Percentiles rank a stretch among this genome's conserved stretches.
Evolutionary conservation across 441 rosid species (phyloP).

Genomic region (Eugenia klotzschiana): DNA sequence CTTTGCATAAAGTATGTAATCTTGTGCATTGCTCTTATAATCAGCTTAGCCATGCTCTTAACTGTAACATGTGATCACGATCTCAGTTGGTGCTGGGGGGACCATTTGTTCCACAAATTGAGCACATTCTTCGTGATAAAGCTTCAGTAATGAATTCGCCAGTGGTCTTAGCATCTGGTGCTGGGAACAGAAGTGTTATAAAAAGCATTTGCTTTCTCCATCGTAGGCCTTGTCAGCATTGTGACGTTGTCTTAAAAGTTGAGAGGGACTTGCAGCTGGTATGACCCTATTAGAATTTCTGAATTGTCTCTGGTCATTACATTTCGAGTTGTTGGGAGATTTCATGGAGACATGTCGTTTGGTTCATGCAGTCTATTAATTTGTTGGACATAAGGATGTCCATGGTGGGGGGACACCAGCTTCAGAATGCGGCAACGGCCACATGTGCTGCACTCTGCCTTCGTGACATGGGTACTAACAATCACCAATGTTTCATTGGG

Average conservation of each 20-base stretch:
- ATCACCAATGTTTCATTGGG: not conserved
- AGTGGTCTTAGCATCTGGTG: conserved; percentile 37
- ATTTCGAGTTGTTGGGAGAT: not conserved
- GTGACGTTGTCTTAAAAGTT: conserved; percentile 38
- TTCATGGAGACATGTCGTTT: not conserved
- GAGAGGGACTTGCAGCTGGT: conserved; percentile 39
- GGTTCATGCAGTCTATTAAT: conserved; percentile 36
- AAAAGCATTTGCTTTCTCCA: conserved; percentile 31
- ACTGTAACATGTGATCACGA: not conserved
- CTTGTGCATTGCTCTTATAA: not conserved
- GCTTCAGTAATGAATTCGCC: conserved; percentile 39
- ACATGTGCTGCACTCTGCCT: conserved; percentile 62
- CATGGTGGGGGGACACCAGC: conserved; percentile 86
- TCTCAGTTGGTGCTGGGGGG: conserved; percentile 65
- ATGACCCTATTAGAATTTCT: conserved; percentile 5
- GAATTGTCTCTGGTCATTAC: not conserved
- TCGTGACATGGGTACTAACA: conserved; percentile 39
- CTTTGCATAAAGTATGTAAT: not conserved
- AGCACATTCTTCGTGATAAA: conserved; percentile 37
- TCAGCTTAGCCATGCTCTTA: not conserved
- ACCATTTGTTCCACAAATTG: conserved; percentile 57
- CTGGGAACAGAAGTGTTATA: conserved; percentile 32
- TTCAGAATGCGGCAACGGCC: conserved; percentile 82
- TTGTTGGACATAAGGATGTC: conserved; percentile 42
- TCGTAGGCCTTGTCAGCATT: conserved; percentile 39